Evolutionary conservation across 2,329 filamentous ascomycete genomes (phyloP), one percentile per base, ranked within the genome.

Genomic region (Trichoderma simmonsii): DNA sequence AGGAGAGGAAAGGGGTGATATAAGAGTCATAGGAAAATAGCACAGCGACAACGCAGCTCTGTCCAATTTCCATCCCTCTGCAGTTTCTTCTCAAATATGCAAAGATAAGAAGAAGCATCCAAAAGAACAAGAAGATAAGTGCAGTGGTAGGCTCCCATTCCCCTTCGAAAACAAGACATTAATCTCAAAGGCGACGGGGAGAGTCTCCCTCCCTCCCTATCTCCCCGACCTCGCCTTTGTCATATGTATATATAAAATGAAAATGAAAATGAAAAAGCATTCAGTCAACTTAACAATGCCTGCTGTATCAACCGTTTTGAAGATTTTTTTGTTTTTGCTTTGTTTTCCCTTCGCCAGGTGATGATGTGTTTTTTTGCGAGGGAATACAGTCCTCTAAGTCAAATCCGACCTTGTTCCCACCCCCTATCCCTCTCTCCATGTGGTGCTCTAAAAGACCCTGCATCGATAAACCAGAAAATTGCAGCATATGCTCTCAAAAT

Each of bases 231-330:
- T 54, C 60, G 51, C 64, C 48, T 39, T 51, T n/a, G 43, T 65
- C 8, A 26, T 65, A 59, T 65, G n/a, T 54, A 24, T 54, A 24
- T 12, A 39, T 30, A 63, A 63, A 39, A 18, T 34, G 54, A 32
- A 60, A 59, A 32, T 30, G n/a, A 48, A 51, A 59, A 32, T 30
- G n/a, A 48, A 51, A 60, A 61, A 54, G 30, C 12, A 28, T 39
- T 57, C 48, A 57, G 60, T 34, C 59, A 56, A 63, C 43, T 26
- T 32, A 71, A 71, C 60, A 71, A 71, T 71, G 68, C 61, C 48
- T 71, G 68, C 68, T 71, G 51, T 71, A 71, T 71, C 68, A 36
- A 48, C 59, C 51, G 8, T 34, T 59, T 54, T 34, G n/a, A 34
- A 51, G n/a, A 18, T 11, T 30, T 59, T 67, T 34, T 62, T 39